phyloP scores from a whole-genome alignment of 2,329 filamentous ascomycete genomes.

The Ophiostoma angusticollis region DNA sequence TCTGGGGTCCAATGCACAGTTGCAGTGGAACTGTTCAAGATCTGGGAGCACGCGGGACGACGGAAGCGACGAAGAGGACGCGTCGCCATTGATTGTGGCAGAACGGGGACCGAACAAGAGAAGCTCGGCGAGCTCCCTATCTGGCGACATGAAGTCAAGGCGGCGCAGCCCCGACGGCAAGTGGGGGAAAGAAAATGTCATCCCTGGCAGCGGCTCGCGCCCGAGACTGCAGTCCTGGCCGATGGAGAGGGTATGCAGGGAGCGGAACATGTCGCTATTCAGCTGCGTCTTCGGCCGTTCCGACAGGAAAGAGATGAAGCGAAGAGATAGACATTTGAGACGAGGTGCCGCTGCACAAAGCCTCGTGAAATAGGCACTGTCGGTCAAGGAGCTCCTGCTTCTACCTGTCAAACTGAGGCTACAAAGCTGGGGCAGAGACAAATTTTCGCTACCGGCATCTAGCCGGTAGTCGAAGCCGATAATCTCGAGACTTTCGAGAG shows the following conservation, averaged over 20 bases:
- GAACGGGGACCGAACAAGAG: background rate
- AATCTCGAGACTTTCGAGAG: background rate
- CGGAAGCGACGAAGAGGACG: too few species aligned
- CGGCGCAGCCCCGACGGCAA: conserved; percentile 7
- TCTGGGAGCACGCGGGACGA: too few species aligned
- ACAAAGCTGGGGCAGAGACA: background rate
- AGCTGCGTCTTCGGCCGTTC: too few species aligned
- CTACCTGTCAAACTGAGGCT: background rate
- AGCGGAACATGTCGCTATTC: background rate
- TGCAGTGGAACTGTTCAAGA: conserved; percentile 10
- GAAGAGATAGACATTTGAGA: too few species aligned
- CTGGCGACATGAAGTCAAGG: conserved; percentile 7
- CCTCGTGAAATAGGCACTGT: too few species aligned
- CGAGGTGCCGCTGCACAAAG: too few species aligned
- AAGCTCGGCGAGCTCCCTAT: background rate
- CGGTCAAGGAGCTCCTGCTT: too few species aligned
- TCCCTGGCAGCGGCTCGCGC: too few species aligned
- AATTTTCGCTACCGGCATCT: too few species aligned
- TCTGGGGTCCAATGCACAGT: background rate
- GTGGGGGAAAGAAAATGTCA: conserved; percentile 1
- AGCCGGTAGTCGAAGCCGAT: background rate
- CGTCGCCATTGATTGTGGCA: too few species aligned
- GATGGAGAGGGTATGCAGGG: conserved; percentile 9
- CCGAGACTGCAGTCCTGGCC: background rate
- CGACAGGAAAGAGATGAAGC: too few species aligned